A percentile compares a stretch with the other conserved stretches of the same genome.
Evolutionary conservation across 2,329 filamentous ascomycete genomes (phyloP).

Genomic region (Sarocladiaceae sp.): DNA sequence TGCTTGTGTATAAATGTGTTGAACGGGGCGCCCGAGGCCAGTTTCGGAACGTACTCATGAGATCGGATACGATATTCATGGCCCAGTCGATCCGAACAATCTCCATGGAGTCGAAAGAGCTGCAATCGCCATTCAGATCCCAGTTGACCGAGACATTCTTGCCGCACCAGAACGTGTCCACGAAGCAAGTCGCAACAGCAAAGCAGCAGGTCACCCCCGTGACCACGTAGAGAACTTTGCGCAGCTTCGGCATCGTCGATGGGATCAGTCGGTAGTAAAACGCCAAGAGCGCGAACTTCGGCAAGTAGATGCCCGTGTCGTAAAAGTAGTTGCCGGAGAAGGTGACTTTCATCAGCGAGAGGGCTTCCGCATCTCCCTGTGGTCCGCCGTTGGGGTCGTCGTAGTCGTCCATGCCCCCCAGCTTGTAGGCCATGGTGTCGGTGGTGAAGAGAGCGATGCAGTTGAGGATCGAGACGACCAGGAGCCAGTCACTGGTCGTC

Average conservation of each 20-base stretch:
- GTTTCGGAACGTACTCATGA: slow-evolving; percentile 13
- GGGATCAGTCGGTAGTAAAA: slow-evolving; percentile 23
- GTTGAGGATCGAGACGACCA: slow-evolving; percentile 19
- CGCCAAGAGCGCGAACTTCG: slow-evolving; percentile 21
- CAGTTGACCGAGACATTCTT: slow-evolving; percentile 21
- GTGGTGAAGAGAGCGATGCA: slow-evolving; percentile 20
- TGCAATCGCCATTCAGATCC: slow-evolving; percentile 18
- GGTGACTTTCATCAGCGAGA: slow-evolving; percentile 19
- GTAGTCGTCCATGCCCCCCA: slow-evolving; percentile 22
- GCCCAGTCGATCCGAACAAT: slow-evolving; percentile 23
- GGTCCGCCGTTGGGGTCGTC: background rate
- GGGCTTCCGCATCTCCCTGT: slow-evolving; percentile 13
- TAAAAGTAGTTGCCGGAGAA: slow-evolving; percentile 26
- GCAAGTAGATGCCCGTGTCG: slow-evolving; percentile 23
- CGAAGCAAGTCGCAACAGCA: slow-evolving; percentile 17
- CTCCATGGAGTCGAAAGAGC: slow-evolving; percentile 18
- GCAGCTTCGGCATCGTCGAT: slow-evolving; percentile 17
- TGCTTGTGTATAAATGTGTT: no score
- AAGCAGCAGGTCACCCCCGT: slow-evolving; percentile 19
- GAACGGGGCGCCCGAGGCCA: background rate
- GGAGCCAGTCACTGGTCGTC: slow-evolving; percentile 24
- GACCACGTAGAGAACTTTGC: slow-evolving; percentile 16
- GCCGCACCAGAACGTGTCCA: slow-evolving; percentile 27
- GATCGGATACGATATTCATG: slow-evolving; percentile 18
- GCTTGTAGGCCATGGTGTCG: slow-evolving; percentile 19